Evolutionary conservation across 495 filamentous ascomycete species (phyloP).

Genomic region (Talaromyces adpressus): DNA sequence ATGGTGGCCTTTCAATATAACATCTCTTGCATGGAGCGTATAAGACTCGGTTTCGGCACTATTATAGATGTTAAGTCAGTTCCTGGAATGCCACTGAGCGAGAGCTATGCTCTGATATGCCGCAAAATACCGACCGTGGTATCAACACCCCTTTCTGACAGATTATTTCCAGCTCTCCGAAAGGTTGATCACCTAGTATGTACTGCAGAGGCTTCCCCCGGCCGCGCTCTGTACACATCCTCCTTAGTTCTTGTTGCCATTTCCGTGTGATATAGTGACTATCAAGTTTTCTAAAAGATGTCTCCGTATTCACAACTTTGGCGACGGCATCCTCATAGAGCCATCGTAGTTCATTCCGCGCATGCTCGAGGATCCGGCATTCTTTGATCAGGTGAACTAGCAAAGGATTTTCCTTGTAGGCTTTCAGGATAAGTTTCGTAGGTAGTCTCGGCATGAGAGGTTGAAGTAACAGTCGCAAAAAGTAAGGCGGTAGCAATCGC

Average conservation of each 20-base stretch:
- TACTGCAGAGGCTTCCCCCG: constrained; percentile 79
- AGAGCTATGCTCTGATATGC: not conserved
- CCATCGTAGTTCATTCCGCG: constrained; percentile 81
- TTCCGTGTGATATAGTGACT: not conserved
- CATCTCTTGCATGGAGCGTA: constrained; percentile 46
- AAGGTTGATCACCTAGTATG: constrained; percentile 80
- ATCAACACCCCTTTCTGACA: constrained; percentile 75
- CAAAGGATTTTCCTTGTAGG: constrained; percentile 47
- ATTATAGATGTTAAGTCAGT: constrained; percentile 1
- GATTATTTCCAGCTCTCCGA: constrained; percentile 73
- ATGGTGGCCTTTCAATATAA: constrained; percentile 24
- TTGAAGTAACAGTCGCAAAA: not conserved
- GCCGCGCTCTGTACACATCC: constrained; percentile 51
- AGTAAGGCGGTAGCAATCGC: too few relatives aligned
- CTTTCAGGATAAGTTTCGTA: constrained; percentile 49
- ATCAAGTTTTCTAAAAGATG: constrained; percentile 8
- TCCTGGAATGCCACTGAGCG: not conserved
- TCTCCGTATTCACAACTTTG: constrained; percentile 8
- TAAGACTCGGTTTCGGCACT: constrained; percentile 69
- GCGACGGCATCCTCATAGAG: constrained; percentile 55
- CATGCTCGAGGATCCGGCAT: constrained; percentile 60
- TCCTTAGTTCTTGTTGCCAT: constrained; percentile 30
- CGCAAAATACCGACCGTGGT: constrained; percentile 49
- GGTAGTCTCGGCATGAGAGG: constrained; percentile 73
- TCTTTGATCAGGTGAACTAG: constrained; percentile 61